Evolutionary conservation across 805 yeast genomes (phyloP).

Genomic region (Yamadazyma scolyti): DNA sequence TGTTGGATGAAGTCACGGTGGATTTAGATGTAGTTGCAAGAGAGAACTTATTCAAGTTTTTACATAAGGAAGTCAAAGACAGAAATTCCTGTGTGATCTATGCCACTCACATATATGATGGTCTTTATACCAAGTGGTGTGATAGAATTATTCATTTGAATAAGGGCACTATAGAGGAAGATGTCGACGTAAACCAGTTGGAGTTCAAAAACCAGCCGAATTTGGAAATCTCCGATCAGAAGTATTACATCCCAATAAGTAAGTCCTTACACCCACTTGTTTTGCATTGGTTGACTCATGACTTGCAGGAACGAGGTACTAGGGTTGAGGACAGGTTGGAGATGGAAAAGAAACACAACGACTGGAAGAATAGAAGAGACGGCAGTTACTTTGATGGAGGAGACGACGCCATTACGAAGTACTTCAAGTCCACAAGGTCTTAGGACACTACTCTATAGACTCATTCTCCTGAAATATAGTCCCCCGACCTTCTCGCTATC

Average conservation of each 20-base stretch:
- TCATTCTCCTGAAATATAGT: too few species aligned
- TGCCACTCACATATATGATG: slow-evolving; percentile 97
- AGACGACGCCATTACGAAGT: slow-evolving; percentile 40
- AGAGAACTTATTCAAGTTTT: slow-evolving; percentile 63
- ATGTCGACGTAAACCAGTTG: slow-evolving; percentile 26
- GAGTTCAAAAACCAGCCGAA: slow-evolving; percentile 18
- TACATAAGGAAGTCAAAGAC: slow-evolving; percentile 65
- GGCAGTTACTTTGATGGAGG: slow-evolving; percentile 42
- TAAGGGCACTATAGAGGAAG: slow-evolving; percentile 53
- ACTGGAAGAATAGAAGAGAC: slow-evolving; percentile 46
- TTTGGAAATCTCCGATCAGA: slow-evolving; percentile 3
- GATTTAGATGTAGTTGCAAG: slow-evolving; percentile 93
- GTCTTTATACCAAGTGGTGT: slow-evolving; percentile 81
- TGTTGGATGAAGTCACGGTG: slow-evolving; percentile 96
- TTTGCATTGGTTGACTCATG: slow-evolving; percentile 58
- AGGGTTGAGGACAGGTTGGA: slow-evolving; percentile 42
- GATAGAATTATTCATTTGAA: slow-evolving; percentile 75
- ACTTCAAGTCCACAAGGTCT: slow-evolving; percentile 49
- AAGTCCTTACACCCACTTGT: slow-evolving; percentile 72
- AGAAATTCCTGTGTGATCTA: slow-evolving; percentile 79
- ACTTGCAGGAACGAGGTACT: slow-evolving; percentile 51
- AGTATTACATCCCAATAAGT: slow-evolving; percentile 36
- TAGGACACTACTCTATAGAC: too few species aligned
- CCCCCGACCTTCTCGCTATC: too few species aligned
- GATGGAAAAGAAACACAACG: slow-evolving; percentile 46